These are phyloP conservation scores for Phaffia australis DNA, from an alignment of 768 basidiomycete genomes.

Conservation along the genomic window DNA sequence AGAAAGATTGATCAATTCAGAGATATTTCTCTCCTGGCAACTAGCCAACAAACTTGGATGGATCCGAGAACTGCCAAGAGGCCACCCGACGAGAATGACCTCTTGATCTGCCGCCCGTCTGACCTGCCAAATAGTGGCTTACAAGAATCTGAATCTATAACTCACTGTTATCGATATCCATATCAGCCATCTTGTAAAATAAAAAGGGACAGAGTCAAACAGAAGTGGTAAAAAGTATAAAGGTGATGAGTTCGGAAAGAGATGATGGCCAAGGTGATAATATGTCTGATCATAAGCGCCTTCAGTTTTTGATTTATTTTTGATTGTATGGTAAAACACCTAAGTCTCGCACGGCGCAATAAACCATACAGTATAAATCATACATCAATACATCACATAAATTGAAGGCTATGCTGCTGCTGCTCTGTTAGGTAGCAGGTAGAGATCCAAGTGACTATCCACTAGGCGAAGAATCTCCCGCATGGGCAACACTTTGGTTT, in stretches of 20 bases:
- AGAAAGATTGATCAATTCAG: too few relatives aligned
- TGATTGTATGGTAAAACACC: too few relatives aligned
- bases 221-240: background rate
- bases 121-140: background rate
- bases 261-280: too few relatives aligned
- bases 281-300: too few relatives aligned
- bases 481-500: background rate
- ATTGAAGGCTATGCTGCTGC: too few relatives aligned
- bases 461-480: constrained; percentile 7
- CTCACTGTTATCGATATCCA: constrained; percentile 20
- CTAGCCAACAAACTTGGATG: background rate
- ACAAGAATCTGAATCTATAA: background rate
- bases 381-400: too few relatives aligned
- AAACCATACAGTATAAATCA: too few relatives aligned
- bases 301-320: too few relatives aligned
- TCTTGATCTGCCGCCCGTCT: background rate
- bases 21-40: background rate
- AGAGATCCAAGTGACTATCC: constrained; percentile 8
- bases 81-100: too few relatives aligned
- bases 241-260: background rate
- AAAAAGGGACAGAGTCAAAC: background rate
- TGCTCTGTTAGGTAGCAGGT: background rate
- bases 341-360: too few relatives aligned
- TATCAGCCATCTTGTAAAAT: constrained; percentile 7
- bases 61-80: background rate